These are phyloP conservation scores for Colletotrichum trifolii DNA, from an alignment of 2,329 filamentous ascomycete species.

Conservation along the genomic window DNA sequence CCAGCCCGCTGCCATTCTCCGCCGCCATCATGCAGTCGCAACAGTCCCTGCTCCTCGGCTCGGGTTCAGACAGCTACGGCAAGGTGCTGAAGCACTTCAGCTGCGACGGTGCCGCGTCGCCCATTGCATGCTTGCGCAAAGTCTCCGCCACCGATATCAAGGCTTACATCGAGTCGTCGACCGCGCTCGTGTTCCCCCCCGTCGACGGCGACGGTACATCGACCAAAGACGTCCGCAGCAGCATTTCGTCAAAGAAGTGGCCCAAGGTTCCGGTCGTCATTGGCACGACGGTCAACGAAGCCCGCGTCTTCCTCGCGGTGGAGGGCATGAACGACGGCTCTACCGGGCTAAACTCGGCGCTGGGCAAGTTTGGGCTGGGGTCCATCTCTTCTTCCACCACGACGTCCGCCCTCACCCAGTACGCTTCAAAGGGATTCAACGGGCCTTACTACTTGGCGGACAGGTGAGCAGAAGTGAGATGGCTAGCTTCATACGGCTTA, in stretches of 20 bases:
- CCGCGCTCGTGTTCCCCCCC: conserved; percentile 28
- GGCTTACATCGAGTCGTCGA: conserved; percentile 18
- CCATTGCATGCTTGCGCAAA: conserved; percentile 15
- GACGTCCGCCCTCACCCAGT: neutral
- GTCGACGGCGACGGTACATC: conserved; percentile 28
- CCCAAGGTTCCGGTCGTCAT: conserved; percentile 31
- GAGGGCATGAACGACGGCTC: neutral
- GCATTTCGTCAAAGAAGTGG: conserved; percentile 24
- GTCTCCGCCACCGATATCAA: conserved; percentile 24
- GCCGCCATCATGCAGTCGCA: conserved; percentile 34
- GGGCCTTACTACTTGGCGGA: conserved; percentile 1
- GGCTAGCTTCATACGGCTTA: neutral
- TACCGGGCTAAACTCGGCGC: neutral
- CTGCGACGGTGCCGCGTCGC: conserved; percentile 2
- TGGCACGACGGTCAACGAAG: conserved; percentile 27
- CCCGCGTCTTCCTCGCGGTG: conserved; percentile 19
- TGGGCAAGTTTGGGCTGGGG: conserved; percentile 5
- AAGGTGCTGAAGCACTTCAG: conserved; percentile 27
- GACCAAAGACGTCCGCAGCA: conserved; percentile 16
- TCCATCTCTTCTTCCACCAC: conserved; percentile 5
- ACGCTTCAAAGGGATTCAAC: conserved; percentile 11
- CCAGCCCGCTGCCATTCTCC: conserved; percentile 40
- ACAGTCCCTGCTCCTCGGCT: conserved; percentile 25
- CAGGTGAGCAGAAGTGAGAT: neutral
- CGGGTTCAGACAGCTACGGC: conserved; percentile 21